Evolutionary conservation across 495 filamentous ascomycete genomes (phyloP), one percentile per base, ranked within the genome.

Genomic region (Talaromyces stipitatus): DNA sequence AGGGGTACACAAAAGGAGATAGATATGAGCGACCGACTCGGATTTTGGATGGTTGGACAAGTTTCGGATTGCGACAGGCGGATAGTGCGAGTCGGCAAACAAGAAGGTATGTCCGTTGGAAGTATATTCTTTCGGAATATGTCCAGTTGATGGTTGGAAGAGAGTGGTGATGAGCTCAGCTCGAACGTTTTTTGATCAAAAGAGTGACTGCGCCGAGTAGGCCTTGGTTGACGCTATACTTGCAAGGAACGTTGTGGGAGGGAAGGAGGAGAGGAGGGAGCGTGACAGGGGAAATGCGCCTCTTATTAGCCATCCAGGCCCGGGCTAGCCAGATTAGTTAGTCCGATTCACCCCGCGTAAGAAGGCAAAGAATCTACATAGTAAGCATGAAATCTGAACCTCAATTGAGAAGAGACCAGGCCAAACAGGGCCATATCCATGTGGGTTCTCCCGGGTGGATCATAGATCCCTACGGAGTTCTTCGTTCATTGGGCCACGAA

Each of bases 111-210:
- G 24, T 20, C 26, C 29, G 50, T 30, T 36, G 52, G 27, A 36
- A 23, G 23, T n/a, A 11, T n/a, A 20, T 36, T 54, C 11, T 24
- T 11, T 7, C 47, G 26, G 20, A 18, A 47, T 23, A 26, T 23
- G 45, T 23, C 24, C 22, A 29, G 14, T 29, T 22, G 46, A 50
- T 10, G 10, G 46, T 27, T 12, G 2, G n/a, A 23, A 5, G 50
- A 32, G 33, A 28, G 54, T 55, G 54, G 29, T 23, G 53, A 30
- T 41, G 54, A 55, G 54, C 54, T 55, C 54, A 16, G 54, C 54
- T 55, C 54, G 22, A 23, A 18, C 45, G 32, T 11, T 36, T 36
- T 32, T 18, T 30, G 54, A 20, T 55, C n/a, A 46, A 55, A 55
- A 33, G 54, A 55, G 20, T 55, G 54, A 55, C 54, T 38, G 54